Evolutionary conservation across 331 rosid genomes (phyloP).

Genomic region (Malus hybrid): DNA sequence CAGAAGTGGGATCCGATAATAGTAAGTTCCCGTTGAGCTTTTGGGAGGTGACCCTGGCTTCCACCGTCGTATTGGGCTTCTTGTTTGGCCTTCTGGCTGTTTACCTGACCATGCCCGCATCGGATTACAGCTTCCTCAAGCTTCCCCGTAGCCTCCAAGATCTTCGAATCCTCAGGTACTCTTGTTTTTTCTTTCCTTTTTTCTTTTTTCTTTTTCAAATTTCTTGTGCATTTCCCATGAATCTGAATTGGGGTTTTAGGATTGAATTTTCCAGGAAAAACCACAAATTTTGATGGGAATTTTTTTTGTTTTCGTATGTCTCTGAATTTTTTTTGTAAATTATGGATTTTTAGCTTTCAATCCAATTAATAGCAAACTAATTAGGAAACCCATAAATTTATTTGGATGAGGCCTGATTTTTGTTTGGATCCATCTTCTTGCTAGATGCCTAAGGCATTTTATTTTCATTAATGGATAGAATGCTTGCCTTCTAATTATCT

Average conservation of each 20-base stretch:
- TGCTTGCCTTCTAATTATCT: neutral
- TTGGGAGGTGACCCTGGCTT: constrained; percentile 62
- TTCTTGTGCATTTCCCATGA: neutral
- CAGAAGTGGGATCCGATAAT: constrained; percentile 1
- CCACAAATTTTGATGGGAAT: neutral
- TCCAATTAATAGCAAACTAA: neutral
- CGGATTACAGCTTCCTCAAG: constrained; percentile 97
- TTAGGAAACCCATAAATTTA: neutral
- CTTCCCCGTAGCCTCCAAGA: constrained; percentile 81
- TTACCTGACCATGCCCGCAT: constrained; percentile 81
- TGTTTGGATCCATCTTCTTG: neutral
- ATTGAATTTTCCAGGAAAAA: neutral
- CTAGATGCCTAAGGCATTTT: neutral
- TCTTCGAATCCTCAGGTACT: constrained; percentile 70
- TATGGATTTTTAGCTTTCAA: neutral
- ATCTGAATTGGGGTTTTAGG: neutral
- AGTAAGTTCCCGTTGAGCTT: constrained; percentile 44
- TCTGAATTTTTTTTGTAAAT: neutral
- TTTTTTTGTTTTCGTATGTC: neutral
- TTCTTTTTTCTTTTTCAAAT: neutral
- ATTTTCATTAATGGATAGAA: neutral
- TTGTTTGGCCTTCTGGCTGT: constrained; percentile 46
- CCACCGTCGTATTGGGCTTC: constrained; percentile 52
- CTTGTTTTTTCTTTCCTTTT: neutral
- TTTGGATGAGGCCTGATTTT: neutral